Evolutionary conservation across 2,329 filamentous ascomycete species (phyloP), one percentile per base, ranked within the genome.

Genomic region (Xylariaceae sp.): DNA sequence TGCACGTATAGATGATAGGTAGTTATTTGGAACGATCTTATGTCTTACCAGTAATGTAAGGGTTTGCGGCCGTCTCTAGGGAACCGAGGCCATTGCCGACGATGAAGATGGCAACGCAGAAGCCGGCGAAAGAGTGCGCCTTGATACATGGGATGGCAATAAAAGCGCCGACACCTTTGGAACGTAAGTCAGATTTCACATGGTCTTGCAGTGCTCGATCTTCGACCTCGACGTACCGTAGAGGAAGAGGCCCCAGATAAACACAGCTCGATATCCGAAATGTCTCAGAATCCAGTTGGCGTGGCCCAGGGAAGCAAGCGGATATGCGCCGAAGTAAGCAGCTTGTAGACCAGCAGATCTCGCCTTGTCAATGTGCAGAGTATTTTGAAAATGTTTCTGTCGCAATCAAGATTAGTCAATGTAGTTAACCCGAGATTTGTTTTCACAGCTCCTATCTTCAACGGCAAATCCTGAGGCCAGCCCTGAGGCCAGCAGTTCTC

Each of bases 1-100:
- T 11, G 22, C 22, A 26, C 22, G 22, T 11, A 26, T 26, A 26
- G 22, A 7, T 8, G 30, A 4, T 13, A 17, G 13, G 30, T n/a
- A n/a, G 28, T 7, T 4, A 32, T 15, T 7, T 7, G 16, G 30
- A 7, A n/a, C 15, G 30, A 17, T 33, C 3, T 4, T 8, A 2
- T 16, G 11, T 12, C 52, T 38, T 53, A 65, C 73, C 76, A 29
- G 81, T 79, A 48, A 86, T 80, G 64, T 84, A 88, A 0, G 85
- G 83, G 61, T 90, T 87, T 4, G 86, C 86, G 1, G 84, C 83
- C 0, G 85, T 88, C 64, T 90, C 86, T 15, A 90, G 77, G 0
- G 85, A 85, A 1, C 81, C 81, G 1, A 89, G 71, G 4, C 85
- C 85, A 42, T 81, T 82, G 22, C 85, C 86, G 44, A 89, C 83